Evolutionary conservation across 2,329 filamentous ascomycete genomes (phyloP), one percentile per base, ranked within the genome.

Genomic region (Botrytis medusae): DNA sequence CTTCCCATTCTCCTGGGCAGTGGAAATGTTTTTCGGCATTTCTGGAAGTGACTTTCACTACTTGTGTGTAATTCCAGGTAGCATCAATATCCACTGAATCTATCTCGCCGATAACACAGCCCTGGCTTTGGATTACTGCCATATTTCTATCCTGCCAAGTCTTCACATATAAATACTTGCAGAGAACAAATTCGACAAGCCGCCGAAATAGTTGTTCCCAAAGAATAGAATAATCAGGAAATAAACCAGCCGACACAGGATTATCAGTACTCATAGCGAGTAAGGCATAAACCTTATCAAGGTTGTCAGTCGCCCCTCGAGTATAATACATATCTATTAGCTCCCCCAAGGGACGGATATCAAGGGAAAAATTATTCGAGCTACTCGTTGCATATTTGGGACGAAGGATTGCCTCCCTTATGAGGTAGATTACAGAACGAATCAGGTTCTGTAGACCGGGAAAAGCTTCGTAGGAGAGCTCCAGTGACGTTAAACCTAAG

Each of bases 21-120:
- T n/a, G n/a, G n/a, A n/a, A n/a, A n/a, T n/a, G n/a, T n/a, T n/a
- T n/a, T n/a, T n/a, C n/a, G n/a, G n/a, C n/a, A n/a, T n/a, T n/a
- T n/a, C n/a, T n/a, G n/a, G n/a, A n/a, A n/a, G n/a, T n/a, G 4
- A 65, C 22, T 1, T 48, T 0, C 42, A 65, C 18, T 3, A 2
- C 48, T 46, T 14, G 8, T 22, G n/a, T 65, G 40, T 34, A 12
- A 20, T 65, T 34, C 32, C 32, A 60, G 18, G 9, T 1, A 60
- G 1, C 20, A 48, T 48, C 29, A 10, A 22, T 9, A 1, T 2
- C 0, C 4, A 29, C 42, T 10, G 42, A 48, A 29, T 0, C 2
- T 0, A 65, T 42, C 1, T 0, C 2, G 14, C 42, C 63, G 48
- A 65, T 7, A 48, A 65, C 14, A 25, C 4, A 29, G 9, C 63